These are phyloP conservation scores for Delitschia confertaspora DNA, from an alignment of 495 filamentous ascomycete genomes.

Conservation along the genomic window DNA sequence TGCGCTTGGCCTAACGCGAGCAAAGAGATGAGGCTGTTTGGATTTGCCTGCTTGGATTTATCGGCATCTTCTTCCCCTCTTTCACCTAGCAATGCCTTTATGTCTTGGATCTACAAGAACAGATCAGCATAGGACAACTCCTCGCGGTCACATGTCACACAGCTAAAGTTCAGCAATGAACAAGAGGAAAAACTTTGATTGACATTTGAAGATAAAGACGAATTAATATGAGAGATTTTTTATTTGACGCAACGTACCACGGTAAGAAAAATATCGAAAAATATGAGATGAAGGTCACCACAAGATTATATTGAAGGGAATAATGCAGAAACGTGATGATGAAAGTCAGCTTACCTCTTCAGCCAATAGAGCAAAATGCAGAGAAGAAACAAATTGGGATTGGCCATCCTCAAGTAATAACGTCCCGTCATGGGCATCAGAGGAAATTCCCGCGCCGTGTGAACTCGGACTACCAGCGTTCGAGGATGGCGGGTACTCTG, in stretches of 20 bases:
- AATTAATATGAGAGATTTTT: too few relatives aligned
- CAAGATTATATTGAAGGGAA: not conserved
- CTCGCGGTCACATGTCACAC: too few relatives aligned
- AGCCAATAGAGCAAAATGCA: conserved; percentile 24
- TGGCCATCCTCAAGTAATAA: conserved; percentile 24
- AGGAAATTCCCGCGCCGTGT: conserved; percentile 23
- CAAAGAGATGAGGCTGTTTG: conserved; percentile 12
- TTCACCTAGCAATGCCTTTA: conserved; percentile 24
- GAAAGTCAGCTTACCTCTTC: conserved; percentile 20
- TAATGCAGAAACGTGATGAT: not conserved
- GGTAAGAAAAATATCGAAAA: not conserved
- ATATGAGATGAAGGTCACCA: not conserved
- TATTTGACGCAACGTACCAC: too few relatives aligned
- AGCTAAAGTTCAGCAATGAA: too few relatives aligned
- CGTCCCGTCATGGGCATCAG: conserved; percentile 24
- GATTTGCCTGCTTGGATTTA: not conserved
- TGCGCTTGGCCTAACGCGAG: conserved; percentile 16
- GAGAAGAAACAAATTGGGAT: conserved; percentile 27
- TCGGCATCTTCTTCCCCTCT: conserved; percentile 12
- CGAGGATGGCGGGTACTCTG: conserved; percentile 12
- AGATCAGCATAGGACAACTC: too few relatives aligned
- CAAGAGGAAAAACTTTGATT: too few relatives aligned
- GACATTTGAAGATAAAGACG: too few relatives aligned
- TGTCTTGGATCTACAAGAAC: conserved; percentile 24
- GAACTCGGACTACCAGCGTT: conserved; percentile 18